These are phyloP conservation scores for Thelonectria blattea DNA, from an alignment of 2,329 filamentous ascomycete genomes.

Conservation along the genomic window DNA sequence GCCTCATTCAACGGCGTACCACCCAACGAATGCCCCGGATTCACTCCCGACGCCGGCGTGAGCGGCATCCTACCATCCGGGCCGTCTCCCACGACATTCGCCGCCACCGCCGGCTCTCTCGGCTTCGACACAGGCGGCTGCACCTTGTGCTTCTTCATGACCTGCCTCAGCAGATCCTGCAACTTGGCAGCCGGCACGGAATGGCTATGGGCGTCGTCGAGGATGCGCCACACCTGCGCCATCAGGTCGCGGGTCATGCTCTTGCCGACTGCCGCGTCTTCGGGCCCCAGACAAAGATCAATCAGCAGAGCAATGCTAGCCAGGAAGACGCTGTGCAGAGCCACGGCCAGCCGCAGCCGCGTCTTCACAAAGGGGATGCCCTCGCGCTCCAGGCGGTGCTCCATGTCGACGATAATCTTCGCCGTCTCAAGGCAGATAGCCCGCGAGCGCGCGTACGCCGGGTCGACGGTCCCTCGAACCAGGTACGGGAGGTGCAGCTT, in stretches of 20 bases:
- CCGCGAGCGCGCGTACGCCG: constrained; percentile 42
- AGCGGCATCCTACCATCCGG: constrained; percentile 31
- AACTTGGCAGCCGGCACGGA: constrained; percentile 40
- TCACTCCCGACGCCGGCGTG: constrained; percentile 38
- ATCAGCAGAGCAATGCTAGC: constrained; percentile 44
- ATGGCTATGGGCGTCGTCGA: constrained; percentile 41
- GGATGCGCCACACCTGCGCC: constrained; percentile 42
- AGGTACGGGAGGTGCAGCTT: constrained; percentile 46
- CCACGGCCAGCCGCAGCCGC: constrained; percentile 39
- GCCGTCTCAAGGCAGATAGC: constrained; percentile 42
- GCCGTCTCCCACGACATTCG: background rate
- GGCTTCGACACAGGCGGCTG: constrained; percentile 21
- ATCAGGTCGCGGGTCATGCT: constrained; percentile 36
- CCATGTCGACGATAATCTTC: constrained; percentile 40
- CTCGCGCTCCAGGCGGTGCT: constrained; percentile 39
- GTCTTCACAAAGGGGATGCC: constrained; percentile 37
- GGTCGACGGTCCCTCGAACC: constrained; percentile 43
- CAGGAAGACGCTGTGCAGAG: constrained; percentile 44
- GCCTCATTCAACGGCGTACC: constrained; percentile 18
- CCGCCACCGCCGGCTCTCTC: background rate
- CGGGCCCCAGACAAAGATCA: constrained; percentile 40
- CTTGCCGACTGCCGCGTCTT: constrained; percentile 28
- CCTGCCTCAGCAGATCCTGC: constrained; percentile 40
- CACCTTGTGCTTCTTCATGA: constrained; percentile 42
- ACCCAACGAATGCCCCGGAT: constrained; percentile 18